A percentile compares a stretch with the other conserved stretches of the same genome.
phyloP scores from a whole-genome alignment of 805 yeast genomes.

The Candida pseudoglaebosa region DNA sequence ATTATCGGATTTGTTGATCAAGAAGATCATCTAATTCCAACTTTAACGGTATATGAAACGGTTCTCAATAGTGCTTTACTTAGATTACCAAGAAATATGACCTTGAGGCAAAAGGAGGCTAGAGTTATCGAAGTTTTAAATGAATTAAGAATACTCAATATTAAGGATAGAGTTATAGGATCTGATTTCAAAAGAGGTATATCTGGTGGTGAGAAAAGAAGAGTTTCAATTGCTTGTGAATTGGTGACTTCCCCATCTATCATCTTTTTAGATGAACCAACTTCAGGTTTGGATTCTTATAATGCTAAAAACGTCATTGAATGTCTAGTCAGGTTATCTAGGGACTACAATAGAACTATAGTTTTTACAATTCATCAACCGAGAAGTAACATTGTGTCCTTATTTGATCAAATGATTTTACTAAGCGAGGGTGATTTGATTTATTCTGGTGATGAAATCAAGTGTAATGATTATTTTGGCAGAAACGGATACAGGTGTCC shows the following conservation, averaged over 20 bases:
- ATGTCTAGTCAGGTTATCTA: conserved; percentile 72
- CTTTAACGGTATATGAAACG: conserved; percentile 93
- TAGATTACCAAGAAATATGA: conserved; percentile 79
- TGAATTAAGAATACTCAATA: conserved; percentile 78
- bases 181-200: conserved; percentile 88
- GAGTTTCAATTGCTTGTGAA: conserved; percentile 81
- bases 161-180: conserved; percentile 84
- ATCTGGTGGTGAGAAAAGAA: conserved; percentile 62
- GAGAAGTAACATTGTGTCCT: conserved; percentile 87
- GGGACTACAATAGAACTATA: conserved; percentile 79
- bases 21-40: conserved; percentile 86
- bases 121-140: conserved; percentile 81
- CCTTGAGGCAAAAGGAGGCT: conserved; percentile 64
- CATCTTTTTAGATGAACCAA: conserved; percentile 79
- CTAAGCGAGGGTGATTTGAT: conserved; percentile 82
- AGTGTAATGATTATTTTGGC: conserved; percentile 71
- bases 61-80: conserved; percentile 87
- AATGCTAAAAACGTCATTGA: conserved; percentile 92
- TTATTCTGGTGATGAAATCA: conserved; percentile 80
- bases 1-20: conserved; percentile 94
- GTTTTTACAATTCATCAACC: conserved; percentile 97
- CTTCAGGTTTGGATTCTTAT: conserved; percentile 92
- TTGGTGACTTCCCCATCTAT: conserved; percentile 70
- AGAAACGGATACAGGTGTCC: conserved; percentile 82
- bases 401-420: conserved; percentile 78